A percentile compares a stretch with the other conserved stretches of the same genome.
These are phyloP conservation scores for Gossypium davidsonii DNA, from an alignment of 441 rosid species.

Conservation along the genomic window DNA sequence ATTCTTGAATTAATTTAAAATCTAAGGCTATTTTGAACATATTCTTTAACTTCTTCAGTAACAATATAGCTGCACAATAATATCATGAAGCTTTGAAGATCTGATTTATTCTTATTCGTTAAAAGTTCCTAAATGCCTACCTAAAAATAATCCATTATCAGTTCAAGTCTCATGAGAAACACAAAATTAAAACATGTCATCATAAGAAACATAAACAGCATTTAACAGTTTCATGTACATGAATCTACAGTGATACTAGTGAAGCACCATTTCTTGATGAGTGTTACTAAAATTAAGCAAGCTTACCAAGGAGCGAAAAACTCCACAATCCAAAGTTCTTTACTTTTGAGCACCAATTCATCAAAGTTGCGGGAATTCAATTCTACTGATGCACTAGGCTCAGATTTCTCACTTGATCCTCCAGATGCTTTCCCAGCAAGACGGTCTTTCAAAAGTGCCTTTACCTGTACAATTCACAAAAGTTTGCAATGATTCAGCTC, in stretches of 20 bases:
- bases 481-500: not conserved
- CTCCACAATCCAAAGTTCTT: constrained; percentile 95
- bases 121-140: not conserved
- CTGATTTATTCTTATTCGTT: not conserved
- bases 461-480: constrained; percentile 41
- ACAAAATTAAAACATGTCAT: not conserved
- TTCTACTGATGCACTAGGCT: constrained; percentile 66
- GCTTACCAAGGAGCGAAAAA: constrained; percentile 97
- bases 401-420: constrained; percentile 79
- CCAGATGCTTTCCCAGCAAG: constrained; percentile 69
- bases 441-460: constrained; percentile 81
- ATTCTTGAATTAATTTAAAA: not conserved
- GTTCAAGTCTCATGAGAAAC: not conserved
- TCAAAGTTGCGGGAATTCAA: constrained; percentile 80
- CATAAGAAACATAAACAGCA: not conserved
- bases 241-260: not conserved
- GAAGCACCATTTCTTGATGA: not conserved
- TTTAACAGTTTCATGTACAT: not conserved
- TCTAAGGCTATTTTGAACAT: not conserved
- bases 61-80: not conserved
- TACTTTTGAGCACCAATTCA: constrained; percentile 87
- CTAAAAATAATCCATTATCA: not conserved
- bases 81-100: not conserved
- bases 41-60: not conserved
- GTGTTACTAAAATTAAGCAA: not conserved